These are phyloP conservation scores for Martiniozyma asiatica DNA, from an alignment of 1,139 yeast genomes.

Conservation along the genomic window DNA sequence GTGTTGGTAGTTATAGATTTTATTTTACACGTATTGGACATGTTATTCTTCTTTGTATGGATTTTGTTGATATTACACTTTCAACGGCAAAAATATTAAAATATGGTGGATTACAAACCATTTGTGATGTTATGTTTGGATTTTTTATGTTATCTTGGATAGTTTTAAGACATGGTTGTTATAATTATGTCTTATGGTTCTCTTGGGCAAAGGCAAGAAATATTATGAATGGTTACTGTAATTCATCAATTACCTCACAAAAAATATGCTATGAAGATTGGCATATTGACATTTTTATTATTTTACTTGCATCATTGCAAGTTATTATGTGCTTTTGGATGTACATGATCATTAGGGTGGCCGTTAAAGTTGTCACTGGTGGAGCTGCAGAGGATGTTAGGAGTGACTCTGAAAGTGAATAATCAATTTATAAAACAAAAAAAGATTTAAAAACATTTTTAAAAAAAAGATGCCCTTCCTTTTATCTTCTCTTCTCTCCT, in stretches of 20 bases:
- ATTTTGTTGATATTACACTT: conserved; percentile 62
- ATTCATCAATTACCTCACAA: conserved; percentile 7
- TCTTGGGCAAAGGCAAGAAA: conserved; percentile 27
- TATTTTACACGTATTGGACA: conserved; percentile 73
- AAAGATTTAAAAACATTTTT: neutral
- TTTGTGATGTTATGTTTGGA: conserved; percentile 63
- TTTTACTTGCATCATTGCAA: conserved; percentile 56
- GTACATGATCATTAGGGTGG: conserved; percentile 59
- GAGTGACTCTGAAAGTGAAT: conserved; percentile 55
- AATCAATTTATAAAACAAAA: neutral
- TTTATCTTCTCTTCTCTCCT: too few species aligned
- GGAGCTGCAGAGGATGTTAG: conserved; percentile 72
- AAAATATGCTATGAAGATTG: conserved; percentile 44
- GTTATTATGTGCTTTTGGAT: conserved; percentile 62
- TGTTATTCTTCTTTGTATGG: conserved; percentile 70
- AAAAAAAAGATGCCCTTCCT: neutral
- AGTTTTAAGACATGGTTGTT: conserved; percentile 59
- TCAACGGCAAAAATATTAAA: conserved; percentile 67
- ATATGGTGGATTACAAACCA: conserved; percentile 46
- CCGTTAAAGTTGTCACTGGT: conserved; percentile 58
- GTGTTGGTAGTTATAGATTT: conserved; percentile 61
- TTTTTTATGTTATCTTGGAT: conserved; percentile 63
- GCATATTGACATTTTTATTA: conserved; percentile 39
- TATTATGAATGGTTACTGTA: conserved; percentile 33
- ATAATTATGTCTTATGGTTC: conserved; percentile 53